Evolutionary conservation across 345 rosid species (phyloP), one percentile per base, ranked within the genome.

Genomic region (Mallotus nudiflorus): DNA sequence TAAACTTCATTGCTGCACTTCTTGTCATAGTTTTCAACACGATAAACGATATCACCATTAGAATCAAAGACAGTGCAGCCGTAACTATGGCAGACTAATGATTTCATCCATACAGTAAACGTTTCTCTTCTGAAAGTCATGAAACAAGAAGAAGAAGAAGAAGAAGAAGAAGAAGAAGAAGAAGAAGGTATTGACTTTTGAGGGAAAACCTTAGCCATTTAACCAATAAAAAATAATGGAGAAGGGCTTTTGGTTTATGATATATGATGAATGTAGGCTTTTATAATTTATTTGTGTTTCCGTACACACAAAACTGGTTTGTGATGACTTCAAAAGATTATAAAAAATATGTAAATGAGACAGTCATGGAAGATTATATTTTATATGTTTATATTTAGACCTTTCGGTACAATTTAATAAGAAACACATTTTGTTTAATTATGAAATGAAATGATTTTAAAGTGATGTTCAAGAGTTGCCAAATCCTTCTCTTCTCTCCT

Each of bases 61-160:
- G 76, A 75, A 60, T 82, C 64, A 16, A 77, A 85, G 59, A 82
- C 71, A 0, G 87, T 85, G 77, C 85, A 83, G 0, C 89, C 87
- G 62, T 86, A 68, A 14, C 77, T 27, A 13, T 86, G 85, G 75
- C 68, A 66, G 2, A 83, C 54, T 0, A 86, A 75, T 18, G 89
- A 82, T 66, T 81, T 83, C 85, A 86, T 81, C 87, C 89, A 86
- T 39, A 86, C n/a, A 0, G 87, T 82, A 62, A 67, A 83, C 4
- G 77, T 54, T 46, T 82, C 84, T 68, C 75, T 79, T 64, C 58
- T 46, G 12, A 29, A 24, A 39, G 78, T 71, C 71, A 71, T 59
- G 65, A 35, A 56, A 59, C 13, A 28, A 53, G n/a, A 25, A 25
- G 45, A 22, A 61, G 73, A 68, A 62, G 69, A 59, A 56, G 14